Percentiles rank a stretch among this genome's conserved stretches.
Conservation (phyloP, 2,329 filamentous ascomycete genomes). For the Aspergillus novoparasiticus region DNA sequence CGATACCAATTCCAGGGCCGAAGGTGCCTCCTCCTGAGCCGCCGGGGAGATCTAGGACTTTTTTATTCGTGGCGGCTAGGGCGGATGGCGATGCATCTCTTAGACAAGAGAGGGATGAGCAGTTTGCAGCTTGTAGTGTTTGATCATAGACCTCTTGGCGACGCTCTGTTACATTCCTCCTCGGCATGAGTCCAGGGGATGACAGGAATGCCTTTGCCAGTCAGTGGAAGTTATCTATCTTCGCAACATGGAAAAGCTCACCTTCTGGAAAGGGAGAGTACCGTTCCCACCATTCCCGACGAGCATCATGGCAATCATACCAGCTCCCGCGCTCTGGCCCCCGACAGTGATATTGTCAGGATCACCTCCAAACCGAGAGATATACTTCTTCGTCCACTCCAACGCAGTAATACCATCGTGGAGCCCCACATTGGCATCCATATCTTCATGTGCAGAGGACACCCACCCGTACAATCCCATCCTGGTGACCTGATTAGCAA, state of each 20-base stretch:
- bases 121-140: not conserved
- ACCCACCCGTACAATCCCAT: not conserved
- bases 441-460: not conserved
- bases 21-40: not conserved
- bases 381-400: slow-evolving; percentile 8
- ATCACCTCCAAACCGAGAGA: slow-evolving; percentile 6
- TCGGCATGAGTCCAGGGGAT: not conserved
- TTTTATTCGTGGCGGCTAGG: not conserved
- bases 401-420: slow-evolving; percentile 5
- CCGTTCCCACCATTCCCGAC: slow-evolving; percentile 3
- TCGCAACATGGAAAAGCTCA: not conserved
- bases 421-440: slow-evolving; percentile 8
- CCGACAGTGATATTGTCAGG: not conserved
- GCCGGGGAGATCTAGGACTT: not conserved
- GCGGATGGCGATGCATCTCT: not conserved
- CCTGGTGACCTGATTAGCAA: not conserved
- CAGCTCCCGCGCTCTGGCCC: slow-evolving; percentile 5
- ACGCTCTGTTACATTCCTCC: not conserved
- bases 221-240: not conserved
- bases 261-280: not conserved
- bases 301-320: slow-evolving; percentile 1
- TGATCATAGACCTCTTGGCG: not conserved
- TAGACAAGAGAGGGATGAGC: not conserved
- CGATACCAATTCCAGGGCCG: not conserved
- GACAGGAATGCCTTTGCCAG: not conserved